Base-by-base conservation (phyloP, 2,329 filamentous ascomycete genomes). In the Ophiocordyceps sinensis region DNA sequence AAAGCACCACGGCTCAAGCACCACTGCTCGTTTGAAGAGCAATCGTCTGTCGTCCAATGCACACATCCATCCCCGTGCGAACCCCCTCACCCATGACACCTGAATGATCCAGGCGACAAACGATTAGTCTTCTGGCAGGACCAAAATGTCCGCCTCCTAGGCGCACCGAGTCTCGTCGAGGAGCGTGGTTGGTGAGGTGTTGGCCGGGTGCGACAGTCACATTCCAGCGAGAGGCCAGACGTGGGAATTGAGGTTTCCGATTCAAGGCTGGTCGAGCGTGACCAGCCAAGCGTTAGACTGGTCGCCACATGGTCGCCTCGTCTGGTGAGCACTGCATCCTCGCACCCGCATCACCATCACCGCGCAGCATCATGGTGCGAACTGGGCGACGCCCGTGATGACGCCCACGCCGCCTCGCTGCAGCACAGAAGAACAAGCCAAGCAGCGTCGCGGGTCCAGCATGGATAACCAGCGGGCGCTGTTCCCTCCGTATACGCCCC, bases 381-480 rank as follows among this genome's bases (percentile, higher is more conserved):
- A 14, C 26, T 19, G 32, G 15, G 32, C 32, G 32, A 17, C 32
- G 32, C n/a, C 32, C 12, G 10, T 15, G 32, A 15, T 30, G n/a
- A 36, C 4, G 6, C n/a, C 9, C 11, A 21, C 28, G 17, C 28
- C 26, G 28, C 26, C 39, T 40, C 32, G 6, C 17, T 10, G 15
- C 15, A 4, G 32, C 32, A 17, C 15, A 17, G n/a, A 35, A 15
- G 26, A 23, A 36, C 38, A 12, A 7, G 6, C 9, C 23, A 6
- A 26, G 23, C 31, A 36, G 23, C 6, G 15, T 39, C 15, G 31
- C 23, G 31, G 21, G n/a, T 17, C 30, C 38, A 39, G 8, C 14
- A 50, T 50, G 48, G 46, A 45, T 17, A 21, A 39, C 32, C 39
- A 43, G 41, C 36, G 29, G n/a, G 37, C 41, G 13, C 41, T 41